phyloP scores from a whole-genome alignment of 2,329 filamentous ascomycete genomes.

The Phaeophleospora eucalypticola region DNA sequence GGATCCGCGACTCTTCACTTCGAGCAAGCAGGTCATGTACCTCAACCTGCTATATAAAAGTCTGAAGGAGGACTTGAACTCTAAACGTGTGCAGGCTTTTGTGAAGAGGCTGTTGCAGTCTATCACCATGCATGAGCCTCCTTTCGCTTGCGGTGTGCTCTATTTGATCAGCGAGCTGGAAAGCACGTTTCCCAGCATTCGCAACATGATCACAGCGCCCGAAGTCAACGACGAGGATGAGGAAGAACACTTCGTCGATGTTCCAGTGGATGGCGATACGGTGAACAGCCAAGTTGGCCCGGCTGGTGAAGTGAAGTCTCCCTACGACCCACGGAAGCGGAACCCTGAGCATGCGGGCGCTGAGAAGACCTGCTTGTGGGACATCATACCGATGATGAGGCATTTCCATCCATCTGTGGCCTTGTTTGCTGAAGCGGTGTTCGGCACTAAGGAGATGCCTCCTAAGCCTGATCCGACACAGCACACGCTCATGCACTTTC shows the following conservation, averaged over 20 bases:
- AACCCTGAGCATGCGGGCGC: slow-evolving; percentile 90
- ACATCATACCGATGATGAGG: slow-evolving; percentile 70
- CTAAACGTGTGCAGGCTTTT: slow-evolving; percentile 90
- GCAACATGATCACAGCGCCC: slow-evolving; percentile 72
- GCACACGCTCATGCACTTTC: slow-evolving; percentile 89
- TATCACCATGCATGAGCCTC: slow-evolving; percentile 80
- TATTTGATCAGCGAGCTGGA: slow-evolving; percentile 83
- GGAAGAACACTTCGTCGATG: slow-evolving; percentile 67
- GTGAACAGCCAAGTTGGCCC: slow-evolving; percentile 27
- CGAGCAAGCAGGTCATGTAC: slow-evolving; percentile 93
- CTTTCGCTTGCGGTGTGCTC: slow-evolving; percentile 89
- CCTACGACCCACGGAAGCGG: slow-evolving; percentile 84
- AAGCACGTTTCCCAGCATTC: slow-evolving; percentile 72
- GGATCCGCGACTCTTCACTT: slow-evolving; percentile 80
- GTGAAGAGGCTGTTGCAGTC: slow-evolving; percentile 89
- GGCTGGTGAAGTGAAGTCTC: slow-evolving; percentile 28
- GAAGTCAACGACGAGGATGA: slow-evolving; percentile 71
- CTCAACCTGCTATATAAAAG: slow-evolving; percentile 86
- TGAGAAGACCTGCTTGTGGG: slow-evolving; percentile 91
- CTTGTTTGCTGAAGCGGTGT: slow-evolving; percentile 70
- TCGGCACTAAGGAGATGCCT: slow-evolving; percentile 66
- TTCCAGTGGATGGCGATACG: slow-evolving; percentile 53
- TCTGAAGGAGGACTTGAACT: slow-evolving; percentile 83
- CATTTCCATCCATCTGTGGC: slow-evolving; percentile 94
- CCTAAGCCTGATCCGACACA: slow-evolving; percentile 86